Percentiles rank a stretch among this genome's conserved stretches.
Conservation (phyloP, 768 basidiomycete species). For the Rhizopogon vesiculosus region DNA sequence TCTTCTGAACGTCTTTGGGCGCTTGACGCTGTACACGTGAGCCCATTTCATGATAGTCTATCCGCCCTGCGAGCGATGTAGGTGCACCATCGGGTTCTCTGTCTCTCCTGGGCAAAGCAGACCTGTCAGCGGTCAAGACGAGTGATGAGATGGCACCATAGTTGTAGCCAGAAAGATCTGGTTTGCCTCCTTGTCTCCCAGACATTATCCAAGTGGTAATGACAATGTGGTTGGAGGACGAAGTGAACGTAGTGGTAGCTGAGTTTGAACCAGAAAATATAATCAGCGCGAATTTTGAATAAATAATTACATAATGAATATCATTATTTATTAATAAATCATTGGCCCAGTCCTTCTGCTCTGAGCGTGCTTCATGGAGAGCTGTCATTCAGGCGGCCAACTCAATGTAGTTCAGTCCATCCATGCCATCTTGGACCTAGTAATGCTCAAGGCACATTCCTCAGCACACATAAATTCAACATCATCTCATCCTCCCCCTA, state of each 20-base stretch:
- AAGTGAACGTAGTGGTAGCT: too few species aligned
- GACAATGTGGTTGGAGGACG: too few species aligned
- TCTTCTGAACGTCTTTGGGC: conserved; percentile 89
- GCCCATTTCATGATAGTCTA: conserved; percentile 90
- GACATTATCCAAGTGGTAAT: conserved; percentile 26
- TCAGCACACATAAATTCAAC: conserved; percentile 14
- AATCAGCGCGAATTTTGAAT: too few species aligned
- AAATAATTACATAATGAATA: too few species aligned
- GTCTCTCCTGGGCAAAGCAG: conserved; percentile 77
- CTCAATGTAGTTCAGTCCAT: conserved; percentile 78
- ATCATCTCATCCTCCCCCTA: conserved; percentile 13
- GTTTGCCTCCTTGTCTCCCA: conserved; percentile 45
- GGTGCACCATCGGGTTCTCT: conserved; percentile 97
- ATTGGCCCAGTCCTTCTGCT: conserved; percentile 38
- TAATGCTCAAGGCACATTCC: conserved; percentile 28
- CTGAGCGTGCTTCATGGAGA: conserved; percentile 79
- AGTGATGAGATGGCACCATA: conserved; percentile 94
- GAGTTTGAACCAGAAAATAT: too few species aligned
- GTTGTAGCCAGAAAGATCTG: conserved; percentile 89
- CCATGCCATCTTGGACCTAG: conserved; percentile 62
- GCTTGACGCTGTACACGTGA: conserved; percentile 78
- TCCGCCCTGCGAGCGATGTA: conserved; percentile 86
- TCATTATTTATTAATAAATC: too few species aligned
- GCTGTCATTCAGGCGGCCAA: conserved; percentile 79
- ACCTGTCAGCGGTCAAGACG: conserved; percentile 88